These are phyloP conservation scores for Dalbergia cochinchinensis DNA, from an alignment of 306 rosid genomes.

Conservation along the genomic window DNA sequence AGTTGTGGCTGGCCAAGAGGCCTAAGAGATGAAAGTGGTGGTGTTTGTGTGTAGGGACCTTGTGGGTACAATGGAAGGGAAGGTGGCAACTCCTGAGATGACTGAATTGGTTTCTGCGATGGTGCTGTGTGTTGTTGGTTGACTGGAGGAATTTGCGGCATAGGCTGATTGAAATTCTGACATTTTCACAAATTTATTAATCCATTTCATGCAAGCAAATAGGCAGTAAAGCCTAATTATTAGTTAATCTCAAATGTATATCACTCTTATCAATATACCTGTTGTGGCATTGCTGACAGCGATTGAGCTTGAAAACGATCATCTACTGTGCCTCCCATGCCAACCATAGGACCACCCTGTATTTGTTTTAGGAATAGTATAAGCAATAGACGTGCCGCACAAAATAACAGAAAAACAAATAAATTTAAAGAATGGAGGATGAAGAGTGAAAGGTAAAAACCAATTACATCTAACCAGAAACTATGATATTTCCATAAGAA, in stretches of 20 bases:
- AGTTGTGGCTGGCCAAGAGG: constrained; percentile 73
- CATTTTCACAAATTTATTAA: constrained; percentile 40
- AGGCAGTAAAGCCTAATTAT: constrained; percentile 26
- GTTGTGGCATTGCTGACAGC: constrained; percentile 62
- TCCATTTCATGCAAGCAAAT: constrained; percentile 31
- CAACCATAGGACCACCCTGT: constrained; percentile 69
- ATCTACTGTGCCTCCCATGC: constrained; percentile 63
- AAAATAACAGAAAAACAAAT: constrained; percentile 3
- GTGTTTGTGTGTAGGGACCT: constrained; percentile 64
- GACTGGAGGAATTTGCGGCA: constrained; percentile 60
- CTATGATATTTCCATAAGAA: background rate
- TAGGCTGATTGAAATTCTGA: constrained; percentile 75
- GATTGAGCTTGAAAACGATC: constrained; percentile 57
- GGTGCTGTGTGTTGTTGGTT: constrained; percentile 75
- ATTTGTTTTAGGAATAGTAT: constrained; percentile 32
- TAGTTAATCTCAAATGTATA: constrained; percentile 29
- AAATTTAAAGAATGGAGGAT: background rate
- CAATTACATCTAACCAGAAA: constrained; percentile 28
- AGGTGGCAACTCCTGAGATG: constrained; percentile 80
- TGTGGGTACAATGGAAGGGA: constrained; percentile 65
- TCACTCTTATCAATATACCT: constrained; percentile 51
- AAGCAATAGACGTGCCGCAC: constrained; percentile 41
- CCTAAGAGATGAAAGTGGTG: constrained; percentile 57
- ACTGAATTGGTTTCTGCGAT: constrained; percentile 67
- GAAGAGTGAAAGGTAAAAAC: background rate